These are phyloP conservation scores for Centella asiatica DNA, from an alignment of 129 eudicot species.

Conservation along the genomic window DNA sequence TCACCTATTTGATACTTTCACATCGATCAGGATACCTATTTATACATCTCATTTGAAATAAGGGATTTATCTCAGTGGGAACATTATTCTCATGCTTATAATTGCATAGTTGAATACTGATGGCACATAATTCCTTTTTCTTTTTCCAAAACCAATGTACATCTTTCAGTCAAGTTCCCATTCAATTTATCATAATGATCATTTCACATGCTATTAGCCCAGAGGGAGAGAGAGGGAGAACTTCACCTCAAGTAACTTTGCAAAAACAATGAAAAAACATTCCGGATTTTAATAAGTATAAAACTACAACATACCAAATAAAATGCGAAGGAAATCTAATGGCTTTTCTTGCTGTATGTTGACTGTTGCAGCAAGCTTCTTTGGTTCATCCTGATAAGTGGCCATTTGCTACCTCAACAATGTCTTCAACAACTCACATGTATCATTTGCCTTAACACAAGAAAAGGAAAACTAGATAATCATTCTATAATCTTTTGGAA, in stretches of 20 bases:
- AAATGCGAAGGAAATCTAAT: slow-evolving; percentile 32
- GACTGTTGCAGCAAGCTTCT: slow-evolving; percentile 18
- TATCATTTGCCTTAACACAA: slow-evolving; percentile 2
- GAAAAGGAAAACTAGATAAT: neutral
- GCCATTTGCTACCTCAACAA: slow-evolving; percentile 19
- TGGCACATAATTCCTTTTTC: neutral
- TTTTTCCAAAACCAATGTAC: too few relatives aligned
- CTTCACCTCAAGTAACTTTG: neutral
- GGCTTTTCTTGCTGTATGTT: slow-evolving; percentile 36
- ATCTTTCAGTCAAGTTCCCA: too few relatives aligned
- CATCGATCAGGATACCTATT: too few relatives aligned
- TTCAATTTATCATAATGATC: neutral
- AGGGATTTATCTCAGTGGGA: too few relatives aligned
- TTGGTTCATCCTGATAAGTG: slow-evolving; percentile 25
- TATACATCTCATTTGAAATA: too few relatives aligned
- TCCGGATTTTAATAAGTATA: neutral
- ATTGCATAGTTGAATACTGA: neutral
- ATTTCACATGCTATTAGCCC: neutral
- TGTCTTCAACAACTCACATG: slow-evolving; percentile 28
- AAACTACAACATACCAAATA: slow-evolving; percentile 34
- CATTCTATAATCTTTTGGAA: too few relatives aligned
- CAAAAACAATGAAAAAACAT: too few relatives aligned
- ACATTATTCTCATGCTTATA: too few relatives aligned
- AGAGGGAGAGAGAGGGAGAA: neutral
- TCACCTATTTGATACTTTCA: too few relatives aligned